Percentiles rank a stretch among this genome's conserved stretches.
These are phyloP conservation scores for Protoeuglena noctilucae DNA, from an alignment of 139 green algal species.

Conservation along the genomic window DNA sequence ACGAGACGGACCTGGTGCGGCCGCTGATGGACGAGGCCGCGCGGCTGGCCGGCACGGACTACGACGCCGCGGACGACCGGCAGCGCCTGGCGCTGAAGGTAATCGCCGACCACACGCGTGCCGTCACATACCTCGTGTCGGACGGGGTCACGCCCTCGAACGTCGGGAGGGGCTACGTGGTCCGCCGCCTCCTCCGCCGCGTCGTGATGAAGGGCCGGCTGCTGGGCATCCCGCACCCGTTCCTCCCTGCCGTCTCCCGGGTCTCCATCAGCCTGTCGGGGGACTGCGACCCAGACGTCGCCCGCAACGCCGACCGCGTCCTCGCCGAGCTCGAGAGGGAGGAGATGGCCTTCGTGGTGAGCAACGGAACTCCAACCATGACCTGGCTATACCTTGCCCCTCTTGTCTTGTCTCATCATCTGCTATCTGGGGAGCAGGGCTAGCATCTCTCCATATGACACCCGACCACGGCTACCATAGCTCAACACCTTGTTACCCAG, in stretches of 20 bases:
- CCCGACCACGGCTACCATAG: too few relatives aligned
- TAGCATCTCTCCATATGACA: too few relatives aligned
- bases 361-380: too few relatives aligned
- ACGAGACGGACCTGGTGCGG: conserved; percentile 86
- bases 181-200: conserved; percentile 61
- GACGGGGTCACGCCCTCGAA: conserved; percentile 76
- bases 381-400: too few relatives aligned
- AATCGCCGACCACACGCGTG: conserved; percentile 67
- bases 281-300: conserved; percentile 47
- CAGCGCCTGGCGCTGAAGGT: conserved; percentile 54
- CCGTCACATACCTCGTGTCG: conserved; percentile 67
- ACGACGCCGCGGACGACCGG: conserved; percentile 22
- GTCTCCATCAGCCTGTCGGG: conserved; percentile 46
- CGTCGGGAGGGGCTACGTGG: conserved; percentile 73
- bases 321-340: conserved; percentile 54
- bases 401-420: too few relatives aligned
- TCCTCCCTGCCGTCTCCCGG: conserved; percentile 43
- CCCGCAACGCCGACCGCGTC: conserved; percentile 33
- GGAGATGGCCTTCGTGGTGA: conserved; percentile 44
- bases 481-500: too few relatives aligned
- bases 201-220: conserved; percentile 66
- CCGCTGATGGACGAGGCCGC: conserved; percentile 64
- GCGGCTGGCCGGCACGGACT: conserved; percentile 42
- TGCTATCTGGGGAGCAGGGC: too few relatives aligned
- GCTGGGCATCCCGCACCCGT: conserved; percentile 42